A percentile compares a stretch with the other conserved stretches of the same genome.
phyloP scores from a whole-genome alignment of 352 stramenopile species.

The Phytopythium kandeliae region DNA sequence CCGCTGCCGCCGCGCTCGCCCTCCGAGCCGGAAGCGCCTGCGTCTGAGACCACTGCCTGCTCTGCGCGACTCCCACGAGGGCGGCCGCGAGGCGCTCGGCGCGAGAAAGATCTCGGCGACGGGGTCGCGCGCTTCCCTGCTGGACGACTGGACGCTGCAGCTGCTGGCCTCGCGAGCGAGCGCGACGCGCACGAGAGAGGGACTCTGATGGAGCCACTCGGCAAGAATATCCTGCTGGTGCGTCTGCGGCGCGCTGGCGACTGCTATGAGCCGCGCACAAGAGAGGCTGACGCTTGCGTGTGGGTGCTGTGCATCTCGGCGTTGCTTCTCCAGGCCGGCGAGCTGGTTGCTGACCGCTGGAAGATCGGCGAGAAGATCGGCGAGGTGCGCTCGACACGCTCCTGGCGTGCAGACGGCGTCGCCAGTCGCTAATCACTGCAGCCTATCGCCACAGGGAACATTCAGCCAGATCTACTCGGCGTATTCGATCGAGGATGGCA shows the following conservation, averaged over 20 bases:
- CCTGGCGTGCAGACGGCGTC: too few species aligned
- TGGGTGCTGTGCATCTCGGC: too few species aligned
- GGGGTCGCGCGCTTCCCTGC: too few species aligned
- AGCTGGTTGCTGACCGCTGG: conserved; percentile 80
- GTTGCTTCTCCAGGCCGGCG: conserved; percentile 39
- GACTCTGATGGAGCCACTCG: conserved; percentile 3
- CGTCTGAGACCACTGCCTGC: too few species aligned
- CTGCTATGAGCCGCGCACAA: neutral
- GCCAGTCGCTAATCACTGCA: too few species aligned
- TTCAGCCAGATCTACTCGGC: conserved; percentile 89
- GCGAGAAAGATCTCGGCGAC: neutral
- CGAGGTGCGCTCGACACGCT: conserved; percentile 57
- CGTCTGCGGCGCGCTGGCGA: conserved; percentile 4
- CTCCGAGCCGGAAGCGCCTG: neutral
- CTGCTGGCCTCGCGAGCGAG: too few species aligned
- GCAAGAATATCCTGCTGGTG: conserved; percentile 82
- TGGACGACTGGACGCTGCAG: too few species aligned
- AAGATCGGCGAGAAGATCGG: conserved; percentile 86
- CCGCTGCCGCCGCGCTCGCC: neutral
- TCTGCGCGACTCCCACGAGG: too few species aligned
- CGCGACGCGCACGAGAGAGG: too few species aligned
- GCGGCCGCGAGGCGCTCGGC: too few species aligned
- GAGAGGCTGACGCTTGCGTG: neutral
- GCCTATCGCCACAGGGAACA: conserved; percentile 61
- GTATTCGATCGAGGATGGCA: conserved; percentile 62